Evolutionary conservation across 2,329 filamentous ascomycete genomes (phyloP).

Genomic region (Fusarium sp.): DNA sequence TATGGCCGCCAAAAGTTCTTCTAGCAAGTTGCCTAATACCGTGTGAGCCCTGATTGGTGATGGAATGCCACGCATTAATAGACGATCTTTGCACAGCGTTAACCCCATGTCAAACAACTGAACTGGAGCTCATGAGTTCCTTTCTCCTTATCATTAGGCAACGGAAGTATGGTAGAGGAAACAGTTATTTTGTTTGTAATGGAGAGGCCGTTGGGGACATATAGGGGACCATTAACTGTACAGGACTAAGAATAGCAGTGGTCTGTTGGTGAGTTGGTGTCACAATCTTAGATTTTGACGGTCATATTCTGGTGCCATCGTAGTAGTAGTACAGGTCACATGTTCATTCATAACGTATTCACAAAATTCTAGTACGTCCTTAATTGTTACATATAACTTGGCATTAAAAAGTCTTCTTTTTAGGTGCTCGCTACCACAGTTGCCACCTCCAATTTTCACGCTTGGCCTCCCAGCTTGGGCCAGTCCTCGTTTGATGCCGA

Average conservation of each 20-base stretch:
- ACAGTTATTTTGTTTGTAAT: too few species aligned
- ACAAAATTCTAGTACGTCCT: neutral
- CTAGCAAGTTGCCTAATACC: neutral
- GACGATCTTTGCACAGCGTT: neutral
- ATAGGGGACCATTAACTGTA: too few species aligned
- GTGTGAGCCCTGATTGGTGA: neutral
- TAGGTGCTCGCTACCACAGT: conserved; percentile 34
- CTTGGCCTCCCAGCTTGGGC: conserved; percentile 24
- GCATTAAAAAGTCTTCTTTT: conserved; percentile 35
- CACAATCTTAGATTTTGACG: too few species aligned
- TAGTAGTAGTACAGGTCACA: neutral
- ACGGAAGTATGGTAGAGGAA: too few species aligned
- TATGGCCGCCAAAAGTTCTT: neutral
- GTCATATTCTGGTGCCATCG: too few species aligned
- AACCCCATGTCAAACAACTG: neutral
- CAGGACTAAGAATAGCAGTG: too few species aligned
- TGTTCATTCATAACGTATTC: neutral
- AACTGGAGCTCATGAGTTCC: neutral
- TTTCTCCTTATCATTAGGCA: neutral
- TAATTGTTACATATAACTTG: conserved; percentile 18
- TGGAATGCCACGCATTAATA: neutral
- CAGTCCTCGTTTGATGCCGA: conserved; percentile 26
- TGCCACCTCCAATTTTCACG: conserved; percentile 26
- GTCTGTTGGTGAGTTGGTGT: too few species aligned
- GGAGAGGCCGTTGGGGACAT: too few species aligned